These are phyloP conservation scores for Eutypa lata DNA, from an alignment of 2,329 filamentous ascomycete genomes.

Conservation along the genomic window DNA sequence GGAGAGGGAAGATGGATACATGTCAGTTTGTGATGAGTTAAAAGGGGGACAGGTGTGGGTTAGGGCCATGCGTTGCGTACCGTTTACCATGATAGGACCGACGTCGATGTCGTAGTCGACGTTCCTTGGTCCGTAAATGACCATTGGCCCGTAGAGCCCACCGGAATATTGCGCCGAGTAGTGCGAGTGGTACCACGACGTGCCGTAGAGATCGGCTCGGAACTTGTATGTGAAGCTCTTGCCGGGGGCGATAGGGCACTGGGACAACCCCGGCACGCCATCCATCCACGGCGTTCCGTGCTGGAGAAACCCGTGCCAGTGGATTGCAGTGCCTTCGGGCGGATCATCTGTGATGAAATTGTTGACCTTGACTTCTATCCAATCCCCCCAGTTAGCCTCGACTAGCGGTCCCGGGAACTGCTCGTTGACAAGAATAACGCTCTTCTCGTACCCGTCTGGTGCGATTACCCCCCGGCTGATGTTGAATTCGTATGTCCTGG, in stretches of 20 bases:
- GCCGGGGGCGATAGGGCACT: slow-evolving; percentile 66
- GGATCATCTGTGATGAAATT: slow-evolving; percentile 25
- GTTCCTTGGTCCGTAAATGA: slow-evolving; percentile 56
- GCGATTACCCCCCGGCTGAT: slow-evolving; percentile 47
- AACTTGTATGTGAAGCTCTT: slow-evolving; percentile 53
- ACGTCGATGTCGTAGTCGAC: slow-evolving; percentile 61
- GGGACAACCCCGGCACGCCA: slow-evolving; percentile 48
- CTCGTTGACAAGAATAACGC: slow-evolving; percentile 43
- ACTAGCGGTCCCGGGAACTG: slow-evolving; percentile 55
- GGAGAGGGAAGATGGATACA: too few species aligned
- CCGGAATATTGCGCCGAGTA: slow-evolving; percentile 58
- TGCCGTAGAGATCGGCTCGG: slow-evolving; percentile 51
- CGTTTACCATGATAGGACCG: slow-evolving; percentile 46
- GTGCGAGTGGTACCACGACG: slow-evolving; percentile 59
- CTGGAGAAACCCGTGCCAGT: slow-evolving; percentile 55
- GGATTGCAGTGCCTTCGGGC: slow-evolving; percentile 41
- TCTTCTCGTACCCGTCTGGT: slow-evolving; percentile 53
- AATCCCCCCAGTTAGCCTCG: slow-evolving; percentile 45
- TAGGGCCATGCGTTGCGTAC: slow-evolving; percentile 21
- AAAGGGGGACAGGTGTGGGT: too few species aligned
- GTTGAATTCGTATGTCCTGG: slow-evolving; percentile 52
- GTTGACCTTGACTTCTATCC: slow-evolving; percentile 28
- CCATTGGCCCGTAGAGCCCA: slow-evolving; percentile 59
- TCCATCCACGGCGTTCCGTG: slow-evolving; percentile 49
- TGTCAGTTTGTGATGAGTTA: too few species aligned